Base-by-base conservation (phyloP, 345 rosid species). In the Hibiscus trionum region DNA sequence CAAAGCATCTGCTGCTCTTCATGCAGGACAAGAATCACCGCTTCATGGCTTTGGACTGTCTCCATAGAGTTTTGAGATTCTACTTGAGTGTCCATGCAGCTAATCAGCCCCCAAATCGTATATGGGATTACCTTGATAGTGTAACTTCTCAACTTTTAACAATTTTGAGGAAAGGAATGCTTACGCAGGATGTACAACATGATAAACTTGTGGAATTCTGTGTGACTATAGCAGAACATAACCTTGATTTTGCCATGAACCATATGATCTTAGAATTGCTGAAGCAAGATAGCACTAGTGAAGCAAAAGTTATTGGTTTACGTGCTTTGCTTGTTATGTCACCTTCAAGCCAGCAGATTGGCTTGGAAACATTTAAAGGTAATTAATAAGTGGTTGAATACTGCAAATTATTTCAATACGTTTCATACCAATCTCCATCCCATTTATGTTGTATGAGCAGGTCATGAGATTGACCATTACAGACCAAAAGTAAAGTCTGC, bases 241-340 rank as follows among this genome's bases (percentile, higher is more conserved):
- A 95, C 86, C 98, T 92, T 86, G 99, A 95, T 86, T 95, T 95
- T 77, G 83, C 99, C 69, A 95, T 95, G 98, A 95, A 95, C 79
- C 99, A 92, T 81, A 92, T 95, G 99, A 80, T 95, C 53, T 80
- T 95, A 72, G 99, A 92, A 84, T 84, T 95, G 81, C 88, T 95
- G 77, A 95, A 92, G 82, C 97, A 92, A 84, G 97, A 92, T 79
- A 89, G 93, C 85, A 86, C 83, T 64, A 95, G 93, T 80, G 99
- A 95, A 80, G 98, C 98, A 67, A 95, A 95, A 82, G 97, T 95
- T 76, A 89, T 95, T 82, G 99, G 97, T 75, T 95, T 95, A 24
- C 95, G 97, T 73, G 90, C 99, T 83, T 86, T 95, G 77, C 97
- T 92, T 86, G 97, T 92, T 74, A 90, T 89, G 98, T 83, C 93